Percentiles rank a stretch among this genome's conserved stretches.
These are phyloP conservation scores for Blastobotrys arbuscula DNA, from an alignment of 1,139 yeast species.

Conservation along the genomic window DNA sequence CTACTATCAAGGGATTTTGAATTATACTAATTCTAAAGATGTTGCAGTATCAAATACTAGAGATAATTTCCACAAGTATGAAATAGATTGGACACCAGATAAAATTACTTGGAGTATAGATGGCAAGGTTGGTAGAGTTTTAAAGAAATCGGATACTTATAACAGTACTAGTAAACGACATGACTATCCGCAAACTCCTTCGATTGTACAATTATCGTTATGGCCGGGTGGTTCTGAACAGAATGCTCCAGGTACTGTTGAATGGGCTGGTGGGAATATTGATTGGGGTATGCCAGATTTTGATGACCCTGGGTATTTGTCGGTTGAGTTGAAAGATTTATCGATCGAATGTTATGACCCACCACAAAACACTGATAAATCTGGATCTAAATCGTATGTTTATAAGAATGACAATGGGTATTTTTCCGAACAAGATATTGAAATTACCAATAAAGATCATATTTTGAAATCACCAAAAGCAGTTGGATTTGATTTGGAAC, in stretches of 20 bases:
- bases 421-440: constrained; percentile 34
- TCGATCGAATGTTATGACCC: constrained; percentile 58
- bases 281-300: constrained; percentile 80
- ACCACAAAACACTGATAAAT: background rate
- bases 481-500: constrained; percentile 57
- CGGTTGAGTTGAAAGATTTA: constrained; percentile 55
- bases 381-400: constrained; percentile 39
- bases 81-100: constrained; percentile 80
- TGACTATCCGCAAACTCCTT: constrained; percentile 85
- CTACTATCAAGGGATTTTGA: constrained; percentile 67
- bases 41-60: constrained; percentile 46
- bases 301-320: constrained; percentile 68
- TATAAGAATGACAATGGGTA: constrained; percentile 43
- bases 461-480: constrained; percentile 56
- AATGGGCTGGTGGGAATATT: constrained; percentile 90
- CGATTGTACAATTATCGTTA: constrained; percentile 74
- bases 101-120: constrained; percentile 67
- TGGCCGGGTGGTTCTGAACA: constrained; percentile 87
- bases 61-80: constrained; percentile 68
- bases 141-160: constrained; percentile 59
- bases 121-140: constrained; percentile 62
- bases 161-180: constrained; percentile 56
- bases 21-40: constrained; percentile 56
- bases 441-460: constrained; percentile 55
- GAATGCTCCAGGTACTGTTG: constrained; percentile 69